A percentile compares a stretch with the other conserved stretches of the same genome.
Evolutionary conservation across 2,329 filamentous ascomycete genomes (phyloP).

Genomic region (Diplodia seriata): DNA sequence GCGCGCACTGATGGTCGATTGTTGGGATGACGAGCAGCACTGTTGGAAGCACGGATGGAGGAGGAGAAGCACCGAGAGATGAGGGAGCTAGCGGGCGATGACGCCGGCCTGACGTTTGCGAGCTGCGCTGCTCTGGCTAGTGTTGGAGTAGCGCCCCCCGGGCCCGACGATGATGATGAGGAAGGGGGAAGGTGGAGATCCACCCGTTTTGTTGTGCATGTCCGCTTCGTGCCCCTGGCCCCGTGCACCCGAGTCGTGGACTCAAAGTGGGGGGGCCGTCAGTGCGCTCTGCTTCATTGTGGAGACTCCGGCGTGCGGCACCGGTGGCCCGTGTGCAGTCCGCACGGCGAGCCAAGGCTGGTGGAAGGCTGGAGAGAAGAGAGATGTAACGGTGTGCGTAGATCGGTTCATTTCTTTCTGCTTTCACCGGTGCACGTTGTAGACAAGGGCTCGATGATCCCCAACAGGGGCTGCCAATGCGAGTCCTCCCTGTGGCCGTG

Average conservation of each 20-base stretch:
- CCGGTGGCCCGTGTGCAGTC: background rate
- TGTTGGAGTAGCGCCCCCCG: too few relatives aligned
- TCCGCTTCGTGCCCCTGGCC: background rate
- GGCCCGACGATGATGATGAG: background rate
- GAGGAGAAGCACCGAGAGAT: background rate
- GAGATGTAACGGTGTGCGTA: background rate
- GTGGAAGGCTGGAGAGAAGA: background rate
- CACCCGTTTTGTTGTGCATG: background rate
- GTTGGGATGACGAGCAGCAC: too few relatives aligned
- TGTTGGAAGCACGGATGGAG: too few relatives aligned
- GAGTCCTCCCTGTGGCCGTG: background rate
- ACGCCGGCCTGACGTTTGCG: background rate
- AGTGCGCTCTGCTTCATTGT: background rate
- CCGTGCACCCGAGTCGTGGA: conserved; percentile 1
- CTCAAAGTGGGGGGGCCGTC: background rate
- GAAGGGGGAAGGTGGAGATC: background rate
- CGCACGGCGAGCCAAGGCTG: background rate
- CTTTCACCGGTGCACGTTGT: background rate
- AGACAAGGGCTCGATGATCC: background rate
- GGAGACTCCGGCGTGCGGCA: conserved; percentile 1
- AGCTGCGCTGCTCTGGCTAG: background rate
- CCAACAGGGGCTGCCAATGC: background rate
- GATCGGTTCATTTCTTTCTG: too few relatives aligned
- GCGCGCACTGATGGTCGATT: too few relatives aligned
- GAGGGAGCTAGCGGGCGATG: background rate